Evolutionary conservation across 192 early-diverging fungal genomes (phyloP).

Genomic region (Coemansia sp.): DNA sequence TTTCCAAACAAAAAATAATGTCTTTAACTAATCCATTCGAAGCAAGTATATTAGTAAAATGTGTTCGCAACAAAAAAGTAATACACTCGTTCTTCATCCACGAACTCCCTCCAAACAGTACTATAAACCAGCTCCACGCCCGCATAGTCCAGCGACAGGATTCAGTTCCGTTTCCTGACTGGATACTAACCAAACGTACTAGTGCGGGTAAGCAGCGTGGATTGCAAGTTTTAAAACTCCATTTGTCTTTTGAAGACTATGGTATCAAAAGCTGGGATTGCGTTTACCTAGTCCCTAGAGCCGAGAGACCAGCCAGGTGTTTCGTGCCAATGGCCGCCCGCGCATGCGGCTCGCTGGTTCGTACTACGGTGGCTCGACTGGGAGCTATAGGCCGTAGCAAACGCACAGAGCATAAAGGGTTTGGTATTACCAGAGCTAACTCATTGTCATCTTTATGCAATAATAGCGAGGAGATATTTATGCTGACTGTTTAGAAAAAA

Average conservation of each 20-base stretch:
- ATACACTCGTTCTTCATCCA: constrained; percentile 38
- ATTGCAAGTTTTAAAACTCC: constrained; percentile 6
- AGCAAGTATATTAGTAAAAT: constrained; percentile 28
- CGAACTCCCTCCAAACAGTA: constrained; percentile 34
- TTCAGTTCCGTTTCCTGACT: constrained; percentile 1
- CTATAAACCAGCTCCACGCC: constrained; percentile 16
- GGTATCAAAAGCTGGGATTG: constrained; percentile 33
- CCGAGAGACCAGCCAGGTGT: neutral
- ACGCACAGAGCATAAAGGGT: neutral
- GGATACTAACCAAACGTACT: constrained; percentile 19
- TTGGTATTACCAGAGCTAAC: neutral
- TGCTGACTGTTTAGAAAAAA: neutral
- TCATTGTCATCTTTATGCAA: neutral
- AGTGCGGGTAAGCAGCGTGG: neutral
- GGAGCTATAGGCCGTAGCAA: neutral
- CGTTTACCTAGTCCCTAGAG: constrained; percentile 17
- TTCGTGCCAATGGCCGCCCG: neutral
- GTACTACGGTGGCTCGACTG: neutral
- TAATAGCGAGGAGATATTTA: neutral
- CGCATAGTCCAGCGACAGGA: neutral
- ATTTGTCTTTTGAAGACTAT: constrained; percentile 21
- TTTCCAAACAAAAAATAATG: constrained; percentile 11
- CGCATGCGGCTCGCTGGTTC: neutral
- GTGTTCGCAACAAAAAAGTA: neutral
- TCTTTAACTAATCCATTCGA: constrained; percentile 29